Conservation (phyloP, 768 basidiomycete species). For the Leccinellum albellum region DNA sequence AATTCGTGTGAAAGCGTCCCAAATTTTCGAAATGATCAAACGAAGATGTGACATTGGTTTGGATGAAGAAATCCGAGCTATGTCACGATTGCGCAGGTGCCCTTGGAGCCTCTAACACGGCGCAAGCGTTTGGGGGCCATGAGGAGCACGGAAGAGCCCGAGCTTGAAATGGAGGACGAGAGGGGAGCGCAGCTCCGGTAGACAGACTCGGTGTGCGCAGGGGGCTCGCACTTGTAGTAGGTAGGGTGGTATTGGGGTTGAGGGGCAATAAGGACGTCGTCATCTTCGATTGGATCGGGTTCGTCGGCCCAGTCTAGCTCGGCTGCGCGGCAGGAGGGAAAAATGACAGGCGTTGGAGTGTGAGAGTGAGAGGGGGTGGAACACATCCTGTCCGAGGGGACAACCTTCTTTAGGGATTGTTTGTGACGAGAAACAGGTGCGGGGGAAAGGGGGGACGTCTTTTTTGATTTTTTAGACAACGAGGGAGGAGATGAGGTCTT, state of each 20-base stretch:
- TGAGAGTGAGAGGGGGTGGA: slow-evolving; percentile 24
- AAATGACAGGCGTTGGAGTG: slow-evolving; percentile 31
- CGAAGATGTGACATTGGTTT: slow-evolving; percentile 1
- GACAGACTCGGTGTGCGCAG: slow-evolving; percentile 2
- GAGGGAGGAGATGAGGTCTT: slow-evolving; percentile 6
- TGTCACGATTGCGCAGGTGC: slow-evolving; percentile 7
- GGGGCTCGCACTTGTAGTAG: slow-evolving; percentile 14
- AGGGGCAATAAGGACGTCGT: slow-evolving; percentile 19
- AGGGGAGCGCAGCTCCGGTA: slow-evolving; percentile 18
- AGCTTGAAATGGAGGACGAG: slow-evolving; percentile 22
- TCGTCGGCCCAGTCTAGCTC: slow-evolving; percentile 29
- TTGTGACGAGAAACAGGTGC: slow-evolving; percentile 12
- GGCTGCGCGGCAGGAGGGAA: slow-evolving; percentile 30
- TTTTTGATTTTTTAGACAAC: slow-evolving; percentile 21
- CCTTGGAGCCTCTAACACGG: slow-evolving; percentile 14
- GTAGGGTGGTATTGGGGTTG: slow-evolving; percentile 17
- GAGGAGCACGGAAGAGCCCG: slow-evolving; percentile 28
- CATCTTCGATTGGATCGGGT: slow-evolving; percentile 21
- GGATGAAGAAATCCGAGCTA: slow-evolving; percentile 8
- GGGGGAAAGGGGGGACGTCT: slow-evolving; percentile 11
- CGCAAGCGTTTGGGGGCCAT: slow-evolving; percentile 26
- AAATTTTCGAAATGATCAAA: slow-evolving; percentile 7
- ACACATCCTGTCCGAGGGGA: slow-evolving; percentile 9
- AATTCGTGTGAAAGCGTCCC: slow-evolving; percentile 21
- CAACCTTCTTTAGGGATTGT: slow-evolving; percentile 6